Evolutionary conservation across 106 monocot genomes (phyloP).

Genomic region (Dioscorea zingiberensis): DNA sequence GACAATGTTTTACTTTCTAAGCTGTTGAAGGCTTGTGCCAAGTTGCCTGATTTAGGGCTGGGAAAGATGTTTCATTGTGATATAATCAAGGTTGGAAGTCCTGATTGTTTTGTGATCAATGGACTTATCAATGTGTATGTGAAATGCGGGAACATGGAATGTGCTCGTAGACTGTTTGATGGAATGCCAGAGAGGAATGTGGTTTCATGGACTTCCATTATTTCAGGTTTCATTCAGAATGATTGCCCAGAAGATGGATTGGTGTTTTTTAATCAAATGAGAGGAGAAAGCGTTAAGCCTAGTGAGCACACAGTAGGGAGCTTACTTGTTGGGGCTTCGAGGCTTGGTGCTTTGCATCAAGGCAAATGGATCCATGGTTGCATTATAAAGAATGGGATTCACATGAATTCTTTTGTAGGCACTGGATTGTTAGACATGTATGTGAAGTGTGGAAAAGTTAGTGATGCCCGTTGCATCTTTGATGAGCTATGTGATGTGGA

Average conservation of each 20-base stretch:
- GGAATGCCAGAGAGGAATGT: slow-evolving; percentile 26
- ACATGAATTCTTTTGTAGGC: slow-evolving; percentile 26
- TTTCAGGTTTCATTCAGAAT: slow-evolving; percentile 47
- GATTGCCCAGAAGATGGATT: slow-evolving; percentile 27
- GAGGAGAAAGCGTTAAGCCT: slow-evolving; percentile 12
- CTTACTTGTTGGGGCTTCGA: slow-evolving; percentile 37
- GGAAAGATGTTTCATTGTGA: slow-evolving; percentile 53
- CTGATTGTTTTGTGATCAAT: slow-evolving; percentile 47
- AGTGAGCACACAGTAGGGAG: slow-evolving; percentile 35
- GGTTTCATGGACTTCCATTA: slow-evolving; percentile 56
- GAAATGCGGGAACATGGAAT: slow-evolving; percentile 37
- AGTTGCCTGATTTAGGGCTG: slow-evolving; percentile 15
- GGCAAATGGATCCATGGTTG: slow-evolving; percentile 63
- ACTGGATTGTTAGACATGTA: slow-evolving; percentile 56
- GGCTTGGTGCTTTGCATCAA: slow-evolving; percentile 30
- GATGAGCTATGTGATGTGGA: slow-evolving; percentile 24
- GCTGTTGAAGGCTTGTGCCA: slow-evolving; percentile 46
- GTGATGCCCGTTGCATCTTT: slow-evolving; percentile 35
- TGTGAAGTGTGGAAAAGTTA: slow-evolving; percentile 41
- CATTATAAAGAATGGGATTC: slow-evolving; percentile 30
- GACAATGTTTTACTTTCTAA: slow-evolving; percentile 40
- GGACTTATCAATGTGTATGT: slow-evolving; percentile 50
- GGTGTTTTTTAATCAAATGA: slow-evolving; percentile 53
- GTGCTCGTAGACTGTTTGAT: slow-evolving; percentile 30
- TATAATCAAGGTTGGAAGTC: slow-evolving; percentile 31